Percentiles rank a stretch among this genome's conserved stretches.
Conservation (phyloP, 2,329 filamentous ascomycete species). For the Cadophora gregata region DNA sequence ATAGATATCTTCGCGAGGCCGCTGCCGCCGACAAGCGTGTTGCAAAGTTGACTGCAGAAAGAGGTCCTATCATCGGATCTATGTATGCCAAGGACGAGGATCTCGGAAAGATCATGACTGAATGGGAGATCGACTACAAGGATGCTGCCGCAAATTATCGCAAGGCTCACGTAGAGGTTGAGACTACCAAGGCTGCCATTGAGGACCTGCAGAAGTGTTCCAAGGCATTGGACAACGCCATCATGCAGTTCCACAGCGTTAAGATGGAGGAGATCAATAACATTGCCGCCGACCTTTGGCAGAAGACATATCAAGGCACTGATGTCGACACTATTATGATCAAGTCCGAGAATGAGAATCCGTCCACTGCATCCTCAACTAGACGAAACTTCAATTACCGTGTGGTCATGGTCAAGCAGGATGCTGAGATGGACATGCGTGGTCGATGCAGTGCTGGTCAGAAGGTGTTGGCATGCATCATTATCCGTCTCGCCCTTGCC, state of each 20-base stretch:
- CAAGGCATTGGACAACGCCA: conserved; percentile 88
- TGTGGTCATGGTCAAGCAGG: conserved; percentile 96
- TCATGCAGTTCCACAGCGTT: conserved; percentile 93
- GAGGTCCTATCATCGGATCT: conserved; percentile 75
- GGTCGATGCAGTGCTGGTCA: conserved; percentile 96
- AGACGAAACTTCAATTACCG: conserved; percentile 96
- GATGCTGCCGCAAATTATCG: conserved; percentile 82
- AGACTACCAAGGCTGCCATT: conserved; percentile 89
- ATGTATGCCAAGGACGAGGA: conserved; percentile 88
- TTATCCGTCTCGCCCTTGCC: conserved; percentile 93
- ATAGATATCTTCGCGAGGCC: conserved; percentile 76
- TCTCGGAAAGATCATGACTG: conserved; percentile 71
- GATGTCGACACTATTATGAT: conserved; percentile 98
- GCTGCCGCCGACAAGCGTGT: conserved; percentile 69
- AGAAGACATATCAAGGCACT: conserved; percentile 93
- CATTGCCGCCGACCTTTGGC: conserved; percentile 96
- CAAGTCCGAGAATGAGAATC: conserved; percentile 84
- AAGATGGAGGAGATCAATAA: conserved; percentile 99
- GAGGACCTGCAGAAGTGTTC: conserved; percentile 87
- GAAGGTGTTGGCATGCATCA: conserved; percentile 95
- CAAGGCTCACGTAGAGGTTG: conserved; percentile 86
- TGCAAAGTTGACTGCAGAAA: conserved; percentile 73
- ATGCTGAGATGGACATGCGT: conserved; percentile 99
- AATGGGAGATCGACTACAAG: conserved; percentile 88
- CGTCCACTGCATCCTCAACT: conserved; percentile 48